Conservation (phyloP, 1,284 basidiomycete species). For the Xanthoconium separans region DNA sequence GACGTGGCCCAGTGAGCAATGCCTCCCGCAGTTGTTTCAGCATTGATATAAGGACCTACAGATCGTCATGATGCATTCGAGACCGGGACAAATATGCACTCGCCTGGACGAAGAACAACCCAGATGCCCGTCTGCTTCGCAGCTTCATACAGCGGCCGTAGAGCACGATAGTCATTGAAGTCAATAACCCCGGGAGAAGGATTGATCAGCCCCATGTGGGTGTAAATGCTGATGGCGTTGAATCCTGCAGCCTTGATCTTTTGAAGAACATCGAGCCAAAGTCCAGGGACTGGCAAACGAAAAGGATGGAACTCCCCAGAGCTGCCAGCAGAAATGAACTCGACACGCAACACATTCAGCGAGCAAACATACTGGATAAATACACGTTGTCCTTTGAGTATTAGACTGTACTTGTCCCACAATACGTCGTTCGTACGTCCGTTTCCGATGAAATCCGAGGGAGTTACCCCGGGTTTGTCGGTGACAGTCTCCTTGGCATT, state of each 20-base stretch:
- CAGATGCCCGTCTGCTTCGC: slow-evolving; percentile 62
- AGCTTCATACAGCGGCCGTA: slow-evolving; percentile 67
- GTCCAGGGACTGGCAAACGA: slow-evolving; percentile 72
- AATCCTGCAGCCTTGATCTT: slow-evolving; percentile 82
- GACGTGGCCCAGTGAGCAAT: slow-evolving; percentile 77
- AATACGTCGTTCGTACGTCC: slow-evolving; percentile 32
- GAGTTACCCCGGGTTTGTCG: neutral
- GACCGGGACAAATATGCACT: slow-evolving; percentile 4
- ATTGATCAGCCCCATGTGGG: slow-evolving; percentile 73
- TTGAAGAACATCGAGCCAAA: slow-evolving; percentile 83
- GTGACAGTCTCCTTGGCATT: neutral
- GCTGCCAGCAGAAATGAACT: slow-evolving; percentile 26
- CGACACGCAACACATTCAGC: neutral
- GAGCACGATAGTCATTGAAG: slow-evolving; percentile 65
- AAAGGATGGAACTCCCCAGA: slow-evolving; percentile 84
- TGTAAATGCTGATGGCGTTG: slow-evolving; percentile 74
- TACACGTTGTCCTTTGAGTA: slow-evolving; percentile 34
- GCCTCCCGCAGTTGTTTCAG: slow-evolving; percentile 79
- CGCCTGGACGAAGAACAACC: slow-evolving; percentile 64
- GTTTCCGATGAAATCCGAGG: slow-evolving; percentile 24
- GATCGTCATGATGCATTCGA: slow-evolving; percentile 17
- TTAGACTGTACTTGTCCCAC: slow-evolving; percentile 34
- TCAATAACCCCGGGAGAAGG: slow-evolving; percentile 74
- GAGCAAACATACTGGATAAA: slow-evolving; percentile 30
- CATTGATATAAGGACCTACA: slow-evolving; percentile 65